Evolutionary conservation across 768 basidiomycete genomes (phyloP).

Genomic region (Filobasidium wieringae): DNA sequence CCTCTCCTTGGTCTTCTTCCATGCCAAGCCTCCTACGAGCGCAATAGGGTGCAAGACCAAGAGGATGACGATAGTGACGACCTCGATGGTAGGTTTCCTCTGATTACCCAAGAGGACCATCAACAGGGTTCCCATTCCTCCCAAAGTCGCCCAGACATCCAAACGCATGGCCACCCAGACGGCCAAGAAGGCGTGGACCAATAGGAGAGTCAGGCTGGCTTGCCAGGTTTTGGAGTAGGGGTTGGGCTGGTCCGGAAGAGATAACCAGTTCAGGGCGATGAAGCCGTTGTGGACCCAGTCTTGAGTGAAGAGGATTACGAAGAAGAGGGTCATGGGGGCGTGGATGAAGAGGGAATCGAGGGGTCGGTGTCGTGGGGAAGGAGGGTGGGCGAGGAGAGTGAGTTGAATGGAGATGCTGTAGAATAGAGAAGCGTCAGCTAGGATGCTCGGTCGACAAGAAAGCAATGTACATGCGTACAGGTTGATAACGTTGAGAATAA

Average conservation of each 20-base stretch:
- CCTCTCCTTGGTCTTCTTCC: conserved; percentile 33
- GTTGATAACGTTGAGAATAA: conserved; percentile 57
- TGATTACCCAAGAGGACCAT: conserved; percentile 15
- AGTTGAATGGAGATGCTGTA: conserved; percentile 59
- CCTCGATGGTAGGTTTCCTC: conserved; percentile 34
- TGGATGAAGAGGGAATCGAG: conserved; percentile 75
- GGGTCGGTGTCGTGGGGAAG: conserved; percentile 41
- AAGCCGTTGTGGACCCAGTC: conserved; percentile 50
- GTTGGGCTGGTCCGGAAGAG: conserved; percentile 47
- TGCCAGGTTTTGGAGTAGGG: conserved; percentile 56
- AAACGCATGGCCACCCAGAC: conserved; percentile 30
- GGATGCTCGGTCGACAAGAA: background rate
- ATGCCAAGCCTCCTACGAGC: conserved; percentile 35
- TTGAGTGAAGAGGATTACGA: conserved; percentile 55
- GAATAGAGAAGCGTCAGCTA: background rate
- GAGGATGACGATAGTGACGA: conserved; percentile 37
- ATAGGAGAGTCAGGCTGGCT: conserved; percentile 57
- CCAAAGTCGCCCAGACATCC: conserved; percentile 27
- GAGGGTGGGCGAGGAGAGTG: conserved; percentile 57
- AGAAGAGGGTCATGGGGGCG: conserved; percentile 51
- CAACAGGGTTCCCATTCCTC: conserved; percentile 21
- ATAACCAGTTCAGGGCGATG: conserved; percentile 57
- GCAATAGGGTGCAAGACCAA: conserved; percentile 39
- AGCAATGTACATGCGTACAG: conserved; percentile 39
- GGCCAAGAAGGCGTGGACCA: conserved; percentile 47